Base-by-base conservation (phyloP, 306 rosid species). In the Hippophae tibetana region DNA sequence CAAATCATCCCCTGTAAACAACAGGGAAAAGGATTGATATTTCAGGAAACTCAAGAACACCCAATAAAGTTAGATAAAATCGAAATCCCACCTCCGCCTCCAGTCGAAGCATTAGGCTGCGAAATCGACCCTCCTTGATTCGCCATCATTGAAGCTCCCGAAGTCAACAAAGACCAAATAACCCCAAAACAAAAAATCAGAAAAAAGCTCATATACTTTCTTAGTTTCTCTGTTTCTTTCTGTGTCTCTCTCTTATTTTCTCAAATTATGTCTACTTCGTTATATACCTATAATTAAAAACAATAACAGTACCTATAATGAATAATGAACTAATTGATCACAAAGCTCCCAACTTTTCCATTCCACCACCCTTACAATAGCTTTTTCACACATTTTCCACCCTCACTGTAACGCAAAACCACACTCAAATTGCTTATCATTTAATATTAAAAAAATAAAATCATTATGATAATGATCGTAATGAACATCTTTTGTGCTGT, bases 51-150 rank as follows among this genome's bases (percentile, higher is more conserved):
- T 3, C 14, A 54, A 9, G 8, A 13, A 27, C 5, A 43, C 26
- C 9, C 8, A 10, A 38, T 6, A 60, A 63, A 56, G 45, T 14
- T 1, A 54, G 14, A 43, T 6, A 61, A 13, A 79, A 64, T 7
- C 52, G 13, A 47, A 43, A 18, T 56, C 27, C 47, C 51, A 40
- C 40, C 53, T 55, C 62, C 74, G 84, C 95, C 90, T 82, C 82
- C 71, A 47, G 65, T 68, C 48, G 76, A 58, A 76, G 51, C 69
- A 86, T 67, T 72, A 10, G 74, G 53, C 77, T 68, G 77, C 56
- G 75, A 60, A 65, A 70, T 68, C 38, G 81, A 70, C 57, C 77
- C 87, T 50, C 66, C 79, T 42, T 80, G 87, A 79, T 82, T 82
- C 64, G 84, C 71, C 95, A 84, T 90, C 74, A 46, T 67, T 75